A percentile compares a stretch with the other conserved stretches of the same genome.
These are phyloP conservation scores for Exophiala aquamarina DNA, from an alignment of 2,329 filamentous ascomycete species.

Conservation along the genomic window DNA sequence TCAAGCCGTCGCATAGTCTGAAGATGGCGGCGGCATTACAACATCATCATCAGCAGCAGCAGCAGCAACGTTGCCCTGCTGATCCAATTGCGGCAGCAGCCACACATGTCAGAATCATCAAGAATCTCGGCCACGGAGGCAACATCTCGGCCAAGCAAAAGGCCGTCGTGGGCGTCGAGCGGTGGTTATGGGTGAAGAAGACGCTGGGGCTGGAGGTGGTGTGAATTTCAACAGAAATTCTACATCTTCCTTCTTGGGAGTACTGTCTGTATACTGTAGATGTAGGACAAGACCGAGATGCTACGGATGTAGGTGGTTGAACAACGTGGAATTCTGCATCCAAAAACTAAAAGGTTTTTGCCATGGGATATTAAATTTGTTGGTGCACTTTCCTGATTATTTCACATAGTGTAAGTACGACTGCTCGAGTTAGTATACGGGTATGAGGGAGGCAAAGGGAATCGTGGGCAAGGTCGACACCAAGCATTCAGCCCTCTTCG, in stretches of 20 bases:
- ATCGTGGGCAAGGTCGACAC: no score
- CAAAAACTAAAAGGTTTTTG: not conserved
- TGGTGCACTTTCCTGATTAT: no score
- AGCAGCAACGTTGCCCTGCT: not conserved
- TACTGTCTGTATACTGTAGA: no score
- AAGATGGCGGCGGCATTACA: slow-evolving; percentile 10
- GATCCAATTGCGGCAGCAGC: not conserved
- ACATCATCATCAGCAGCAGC: not conserved
- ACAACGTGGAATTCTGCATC: not conserved
- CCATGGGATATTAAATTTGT: not conserved
- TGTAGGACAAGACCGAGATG: no score
- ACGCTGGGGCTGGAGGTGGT: slow-evolving; percentile 5
- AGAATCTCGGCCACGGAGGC: slow-evolving; percentile 4
- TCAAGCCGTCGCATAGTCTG: slow-evolving; percentile 5
- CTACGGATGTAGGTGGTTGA: no score
- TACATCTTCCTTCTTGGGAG: not conserved
- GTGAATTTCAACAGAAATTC: not conserved
- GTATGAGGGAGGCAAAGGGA: no score
- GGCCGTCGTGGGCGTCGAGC: slow-evolving; percentile 5
- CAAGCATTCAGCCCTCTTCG: no score
- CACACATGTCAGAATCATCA: slow-evolving; percentile 4
- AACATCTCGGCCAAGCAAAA: slow-evolving; percentile 8
- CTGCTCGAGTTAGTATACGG: no score
- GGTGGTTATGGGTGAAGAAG: slow-evolving; percentile 9
- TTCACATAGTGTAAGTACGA: no score